Percentiles rank a stretch among this genome's conserved stretches.
Conservation (phyloP, 148 eudicot genomes). For the Rhododendron vialii region DNA sequence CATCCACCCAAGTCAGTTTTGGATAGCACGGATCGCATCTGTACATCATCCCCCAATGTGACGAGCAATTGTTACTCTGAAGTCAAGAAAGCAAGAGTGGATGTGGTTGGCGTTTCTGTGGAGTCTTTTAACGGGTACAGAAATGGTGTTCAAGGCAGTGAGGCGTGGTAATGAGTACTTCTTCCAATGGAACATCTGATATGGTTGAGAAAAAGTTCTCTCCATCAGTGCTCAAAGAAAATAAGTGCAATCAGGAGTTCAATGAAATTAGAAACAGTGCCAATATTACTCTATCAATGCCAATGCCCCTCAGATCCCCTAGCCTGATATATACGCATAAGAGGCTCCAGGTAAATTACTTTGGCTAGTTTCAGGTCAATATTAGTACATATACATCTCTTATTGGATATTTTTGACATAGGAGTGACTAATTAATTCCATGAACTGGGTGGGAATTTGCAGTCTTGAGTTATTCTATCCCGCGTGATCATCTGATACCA, state of each 20-base stretch:
- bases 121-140: conserved; percentile 10
- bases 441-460: conserved; percentile 20
- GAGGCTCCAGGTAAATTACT: conserved; percentile 49
- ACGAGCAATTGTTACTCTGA: conserved; percentile 13
- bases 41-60: conserved; percentile 15
- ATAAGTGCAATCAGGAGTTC: background rate
- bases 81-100: conserved; percentile 19
- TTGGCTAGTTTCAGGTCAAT: background rate
- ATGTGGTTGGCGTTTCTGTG: conserved; percentile 3
- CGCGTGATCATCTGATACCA: conserved; percentile 24
- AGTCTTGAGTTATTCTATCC: conserved; percentile 27
- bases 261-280: conserved; percentile 1
- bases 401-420: background rate
- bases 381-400: background rate
- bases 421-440: conserved; percentile 9
- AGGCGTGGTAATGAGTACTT: conserved; percentile 8
- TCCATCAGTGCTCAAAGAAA: conserved; percentile 14
- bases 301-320: conserved; percentile 36
- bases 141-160: background rate
- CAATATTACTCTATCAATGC: conserved; percentile 19
- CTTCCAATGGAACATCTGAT: conserved; percentile 9
- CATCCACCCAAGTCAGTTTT: conserved; percentile 84
- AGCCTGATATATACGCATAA: conserved; percentile 47
- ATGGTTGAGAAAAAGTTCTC: conserved; percentile 3
- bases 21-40: conserved; percentile 28